Base-by-base conservation (phyloP, 1,139 yeast genomes). In the Spathaspora sp. region DNA sequence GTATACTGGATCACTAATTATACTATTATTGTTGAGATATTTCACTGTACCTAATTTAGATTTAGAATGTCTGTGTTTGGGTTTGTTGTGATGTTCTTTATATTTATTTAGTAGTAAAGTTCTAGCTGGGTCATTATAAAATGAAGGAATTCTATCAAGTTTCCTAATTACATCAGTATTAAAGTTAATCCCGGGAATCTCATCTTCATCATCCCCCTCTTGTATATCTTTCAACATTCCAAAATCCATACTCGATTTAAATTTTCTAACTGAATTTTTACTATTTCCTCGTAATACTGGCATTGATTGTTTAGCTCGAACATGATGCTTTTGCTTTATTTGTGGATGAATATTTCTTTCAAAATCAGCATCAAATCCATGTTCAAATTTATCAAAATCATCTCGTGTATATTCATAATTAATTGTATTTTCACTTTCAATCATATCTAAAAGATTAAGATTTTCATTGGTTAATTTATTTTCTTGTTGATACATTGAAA, bases 101-200 rank as follows among this genome's bases (percentile, higher is more conserved):
- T 60, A 70, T 50, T 61, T 62, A 39, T 55, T 59, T 8, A 69
- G 57, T 13, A 69, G 52, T 37, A 60, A 59, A 45, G 64, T 65
- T 41, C 56, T 60, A 29, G 49, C 44, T 36, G 55, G 9, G 37
- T 51, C 55, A 38, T 58, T 59, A 51, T 72, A 70, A 51, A 74
- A 74, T 1, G 78, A 72, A 0, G 78, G 78, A 39, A 73, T 73
- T 31, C 79, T 56, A 49, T 72, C 76, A 38, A 74, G 56, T 50
- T 70, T 72, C 39, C 65, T 55, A 39, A 70, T 70, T 16, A 73
- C 63, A 43, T 62, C 61, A 50, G 68, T 67, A 45, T 66, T 65
- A 51, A 61, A 59, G 46, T 69, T 68, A 55, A 67, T 68, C 11
- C 58, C 57, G 0, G 68, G 67, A 31, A 31, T 9, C 2, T 47